phyloP scores from a whole-genome alignment of 2,329 filamentous ascomycete genomes.

The Colletotrichum godetiae region DNA sequence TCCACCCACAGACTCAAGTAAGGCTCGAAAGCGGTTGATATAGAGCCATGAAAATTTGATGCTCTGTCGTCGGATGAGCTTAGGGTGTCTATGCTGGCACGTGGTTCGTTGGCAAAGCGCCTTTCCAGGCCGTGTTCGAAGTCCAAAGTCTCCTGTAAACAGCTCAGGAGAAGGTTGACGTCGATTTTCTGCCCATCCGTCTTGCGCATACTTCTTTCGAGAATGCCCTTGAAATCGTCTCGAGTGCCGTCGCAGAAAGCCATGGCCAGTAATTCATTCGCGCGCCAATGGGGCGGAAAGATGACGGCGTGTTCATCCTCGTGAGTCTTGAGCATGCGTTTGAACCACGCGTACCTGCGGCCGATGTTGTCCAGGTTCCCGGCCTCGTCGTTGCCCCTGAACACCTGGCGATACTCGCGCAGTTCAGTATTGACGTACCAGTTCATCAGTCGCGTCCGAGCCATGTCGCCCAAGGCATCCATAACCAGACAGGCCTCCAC shows the following conservation, averaged over 20 bases:
- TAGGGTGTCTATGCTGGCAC: slow-evolving; percentile 90
- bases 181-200: slow-evolving; percentile 83
- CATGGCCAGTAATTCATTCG: slow-evolving; percentile 89
- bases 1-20: slow-evolving; percentile 98
- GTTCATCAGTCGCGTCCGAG: slow-evolving; percentile 82
- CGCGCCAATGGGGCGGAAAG: slow-evolving; percentile 89
- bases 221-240: slow-evolving; percentile 93
- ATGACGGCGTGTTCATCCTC: slow-evolving; percentile 92
- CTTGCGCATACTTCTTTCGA: slow-evolving; percentile 87
- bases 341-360: slow-evolving; percentile 95
- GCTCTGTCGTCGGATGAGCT: slow-evolving; percentile 81
- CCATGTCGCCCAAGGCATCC: slow-evolving; percentile 92
- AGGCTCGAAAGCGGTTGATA: slow-evolving; percentile 96
- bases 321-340: slow-evolving; percentile 93
- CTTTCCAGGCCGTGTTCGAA: slow-evolving; percentile 94
- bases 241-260: slow-evolving; percentile 95
- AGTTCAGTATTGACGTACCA: slow-evolving; percentile 99
- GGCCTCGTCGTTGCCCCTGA: slow-evolving; percentile 95
- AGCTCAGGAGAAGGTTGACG: slow-evolving; percentile 88
- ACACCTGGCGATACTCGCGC: slow-evolving; percentile 94
- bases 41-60: slow-evolving; percentile 86
- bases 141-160: slow-evolving; percentile 94
- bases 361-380: slow-evolving; percentile 97
- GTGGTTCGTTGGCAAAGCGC: slow-evolving; percentile 78
- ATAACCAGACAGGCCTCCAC: slow-evolving; percentile 92